Evolutionary conservation across 1,284 basidiomycete genomes (phyloP).

Genomic region (Sanghuangporus weigelae): DNA sequence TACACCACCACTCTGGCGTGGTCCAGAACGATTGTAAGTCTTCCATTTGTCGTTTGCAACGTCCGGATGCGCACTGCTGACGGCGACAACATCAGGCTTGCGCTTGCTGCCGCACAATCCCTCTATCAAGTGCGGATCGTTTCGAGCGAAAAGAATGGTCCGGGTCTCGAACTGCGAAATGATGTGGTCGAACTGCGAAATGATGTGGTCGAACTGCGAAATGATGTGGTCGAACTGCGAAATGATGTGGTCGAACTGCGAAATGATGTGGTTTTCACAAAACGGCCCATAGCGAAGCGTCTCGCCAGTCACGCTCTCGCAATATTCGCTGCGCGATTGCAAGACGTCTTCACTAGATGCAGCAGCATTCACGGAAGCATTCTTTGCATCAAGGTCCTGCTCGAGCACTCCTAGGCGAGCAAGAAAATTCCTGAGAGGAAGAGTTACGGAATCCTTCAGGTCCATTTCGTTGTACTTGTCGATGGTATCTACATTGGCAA

Average conservation of each 20-base stretch:
- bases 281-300: background rate
- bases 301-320: background rate
- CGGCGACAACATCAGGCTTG: background rate
- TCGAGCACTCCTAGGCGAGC: too few species aligned
- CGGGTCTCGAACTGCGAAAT: background rate
- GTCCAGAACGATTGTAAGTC: background rate
- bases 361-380: background rate
- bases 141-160: background rate
- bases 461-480: too few species aligned
- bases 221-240: background rate
- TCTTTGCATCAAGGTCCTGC: background rate
- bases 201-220: background rate
- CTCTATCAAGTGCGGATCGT: background rate
- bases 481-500: too few species aligned
- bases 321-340: background rate
- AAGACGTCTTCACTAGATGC: background rate
- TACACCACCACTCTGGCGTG: background rate
- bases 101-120: background rate
- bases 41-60: background rate
- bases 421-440: too few species aligned
- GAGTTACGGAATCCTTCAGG: too few species aligned
- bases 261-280: background rate
- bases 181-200: too few species aligned
- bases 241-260: background rate
- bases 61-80: background rate